These are phyloP conservation scores for Trametes elegans DNA, from an alignment of 768 basidiomycete genomes.

Conservation along the genomic window DNA sequence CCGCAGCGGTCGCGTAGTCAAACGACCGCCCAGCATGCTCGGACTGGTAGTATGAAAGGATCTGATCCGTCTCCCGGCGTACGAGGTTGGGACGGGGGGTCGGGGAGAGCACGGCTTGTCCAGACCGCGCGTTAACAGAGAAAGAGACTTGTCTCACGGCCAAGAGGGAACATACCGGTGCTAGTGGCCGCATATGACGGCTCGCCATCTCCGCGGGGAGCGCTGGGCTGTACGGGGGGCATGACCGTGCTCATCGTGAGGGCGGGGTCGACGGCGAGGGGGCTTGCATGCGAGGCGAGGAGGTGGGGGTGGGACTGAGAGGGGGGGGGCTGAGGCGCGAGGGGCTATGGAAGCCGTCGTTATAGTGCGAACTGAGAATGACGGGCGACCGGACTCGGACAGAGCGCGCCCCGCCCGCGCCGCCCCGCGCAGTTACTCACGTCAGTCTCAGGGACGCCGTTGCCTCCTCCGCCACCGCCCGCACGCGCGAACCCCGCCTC, in stretches of 20 bases:
- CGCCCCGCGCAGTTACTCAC: no score
- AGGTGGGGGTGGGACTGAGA: neutral
- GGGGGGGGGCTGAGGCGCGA: neutral
- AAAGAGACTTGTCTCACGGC: neutral
- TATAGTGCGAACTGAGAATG: neutral
- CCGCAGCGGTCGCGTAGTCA: constrained; percentile 19
- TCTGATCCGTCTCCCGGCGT: constrained; percentile 42
- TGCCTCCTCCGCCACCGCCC: no score
- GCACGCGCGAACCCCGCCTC: no score
- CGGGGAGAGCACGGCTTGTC: constrained; percentile 7
- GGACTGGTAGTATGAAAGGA: constrained; percentile 57
- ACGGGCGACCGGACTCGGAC: no score
- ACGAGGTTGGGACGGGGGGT: constrained; percentile 23
- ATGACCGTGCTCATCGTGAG: constrained; percentile 14
- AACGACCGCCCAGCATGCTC: constrained; percentile 40
- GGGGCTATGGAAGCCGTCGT: neutral
- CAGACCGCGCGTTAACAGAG: neutral
- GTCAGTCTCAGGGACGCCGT: no score
- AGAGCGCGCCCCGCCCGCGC: no score
- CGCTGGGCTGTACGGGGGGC: constrained; percentile 4
- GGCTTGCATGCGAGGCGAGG: no score
- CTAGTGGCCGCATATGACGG: neutral
- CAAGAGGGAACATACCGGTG: constrained; percentile 5
- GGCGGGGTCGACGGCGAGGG: no score
- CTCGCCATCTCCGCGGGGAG: neutral